Evolutionary conservation across 2,329 filamentous ascomycete genomes (phyloP).

Genomic region (Coleophoma cylindrospora): DNA sequence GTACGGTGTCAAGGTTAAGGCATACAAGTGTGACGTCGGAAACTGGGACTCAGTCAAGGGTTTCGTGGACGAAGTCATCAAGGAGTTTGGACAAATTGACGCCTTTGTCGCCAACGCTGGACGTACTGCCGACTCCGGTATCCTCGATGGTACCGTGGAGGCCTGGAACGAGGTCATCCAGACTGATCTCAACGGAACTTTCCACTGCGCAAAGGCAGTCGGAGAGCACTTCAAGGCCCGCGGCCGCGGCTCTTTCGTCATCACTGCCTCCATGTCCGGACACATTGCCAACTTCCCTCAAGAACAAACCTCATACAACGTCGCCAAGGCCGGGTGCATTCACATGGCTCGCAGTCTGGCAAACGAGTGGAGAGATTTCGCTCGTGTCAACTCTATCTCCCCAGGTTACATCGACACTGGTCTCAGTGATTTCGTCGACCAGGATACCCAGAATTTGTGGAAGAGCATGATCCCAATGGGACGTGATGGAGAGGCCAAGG

Average conservation of each 20-base stretch:
- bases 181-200: slow-evolving; percentile 61
- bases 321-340: slow-evolving; percentile 63
- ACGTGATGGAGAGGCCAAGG: slow-evolving; percentile 55
- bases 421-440: slow-evolving; percentile 58
- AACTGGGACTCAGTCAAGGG: slow-evolving; percentile 48
- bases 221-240: slow-evolving; percentile 63
- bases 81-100: slow-evolving; percentile 67
- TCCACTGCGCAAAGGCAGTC: slow-evolving; percentile 63
- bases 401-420: slow-evolving; percentile 67
- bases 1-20: slow-evolving; percentile 62
- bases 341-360: slow-evolving; percentile 59
- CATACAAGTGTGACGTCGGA: slow-evolving; percentile 60
- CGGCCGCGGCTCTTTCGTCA: slow-evolving; percentile 58
- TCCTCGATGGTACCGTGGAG: slow-evolving; percentile 63
- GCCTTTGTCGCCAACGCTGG: slow-evolving; percentile 68
- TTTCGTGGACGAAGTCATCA: slow-evolving; percentile 52
- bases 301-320: slow-evolving; percentile 62
- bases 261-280: slow-evolving; percentile 59
- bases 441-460: slow-evolving; percentile 53
- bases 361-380: slow-evolving; percentile 67
- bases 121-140: slow-evolving; percentile 61
- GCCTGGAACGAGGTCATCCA: slow-evolving; percentile 62
- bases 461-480: slow-evolving; percentile 55
- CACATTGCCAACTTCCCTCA: slow-evolving; percentile 54
- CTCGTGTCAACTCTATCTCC: slow-evolving; percentile 63